Percentiles rank a stretch among this genome's conserved stretches.
Conservation (phyloP, 345 rosid genomes). For the Erucastrum elatum region DNA sequence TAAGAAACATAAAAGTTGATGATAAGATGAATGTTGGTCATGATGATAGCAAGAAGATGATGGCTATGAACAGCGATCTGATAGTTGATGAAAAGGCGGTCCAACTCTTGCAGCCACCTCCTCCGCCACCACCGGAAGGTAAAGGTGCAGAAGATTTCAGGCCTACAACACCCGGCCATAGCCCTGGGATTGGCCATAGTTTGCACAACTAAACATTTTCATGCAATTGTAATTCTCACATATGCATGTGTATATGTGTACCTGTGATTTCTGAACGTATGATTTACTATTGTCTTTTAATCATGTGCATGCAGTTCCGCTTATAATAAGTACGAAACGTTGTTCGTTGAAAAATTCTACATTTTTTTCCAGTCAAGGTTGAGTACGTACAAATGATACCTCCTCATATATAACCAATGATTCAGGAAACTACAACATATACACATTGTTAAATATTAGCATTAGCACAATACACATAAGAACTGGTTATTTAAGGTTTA, state of each 20-base stretch:
- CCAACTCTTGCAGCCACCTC: slow-evolving; percentile 26
- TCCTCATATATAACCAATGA: not conserved
- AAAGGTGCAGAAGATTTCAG: slow-evolving; percentile 51
- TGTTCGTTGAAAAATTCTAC: not conserved
- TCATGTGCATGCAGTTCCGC: not conserved
- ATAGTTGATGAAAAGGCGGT: not conserved
- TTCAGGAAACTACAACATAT: not conserved
- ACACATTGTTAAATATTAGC: not conserved
- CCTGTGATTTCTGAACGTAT: not conserved
- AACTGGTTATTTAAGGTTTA: not conserved
- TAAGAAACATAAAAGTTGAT: slow-evolving; percentile 25
- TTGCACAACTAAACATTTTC: slow-evolving; percentile 19
- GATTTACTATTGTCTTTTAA: slow-evolving; percentile 9
- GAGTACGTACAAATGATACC: not conserved
- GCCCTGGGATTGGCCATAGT: slow-evolving; percentile 62
- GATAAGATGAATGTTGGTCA: not conserved
- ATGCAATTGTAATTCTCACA: slow-evolving; percentile 1
- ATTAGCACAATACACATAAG: not conserved
- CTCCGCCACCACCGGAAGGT: slow-evolving; percentile 29
- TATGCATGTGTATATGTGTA: not conserved
- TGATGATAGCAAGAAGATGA: slow-evolving; percentile 13
- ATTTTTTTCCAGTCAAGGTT: not conserved
- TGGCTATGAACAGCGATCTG: not conserved
- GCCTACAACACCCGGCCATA: slow-evolving; percentile 63
- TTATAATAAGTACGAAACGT: slow-evolving; percentile 11